Evolutionary conservation across 495 filamentous ascomycete species (phyloP).

Genomic region (Aspergillus bridgeri): DNA sequence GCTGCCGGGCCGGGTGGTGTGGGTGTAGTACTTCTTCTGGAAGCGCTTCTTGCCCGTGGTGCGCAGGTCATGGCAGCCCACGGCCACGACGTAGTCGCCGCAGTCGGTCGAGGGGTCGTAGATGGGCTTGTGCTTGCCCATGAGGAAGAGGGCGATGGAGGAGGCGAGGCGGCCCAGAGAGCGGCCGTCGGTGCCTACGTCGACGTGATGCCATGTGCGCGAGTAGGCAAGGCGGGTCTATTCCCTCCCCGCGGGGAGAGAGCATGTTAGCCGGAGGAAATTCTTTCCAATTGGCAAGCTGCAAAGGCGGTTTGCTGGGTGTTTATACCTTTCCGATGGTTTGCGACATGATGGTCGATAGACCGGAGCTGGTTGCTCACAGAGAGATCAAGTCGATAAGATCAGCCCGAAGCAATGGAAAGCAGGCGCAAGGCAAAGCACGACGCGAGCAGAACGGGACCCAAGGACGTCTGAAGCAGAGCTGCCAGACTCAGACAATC

Average conservation of each 20-base stretch:
- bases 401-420: background rate
- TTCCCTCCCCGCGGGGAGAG: background rate
- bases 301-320: too few relatives aligned
- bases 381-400: background rate
- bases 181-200: constrained; percentile 57
- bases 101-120: constrained; percentile 95
- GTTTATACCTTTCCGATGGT: constrained; percentile 46
- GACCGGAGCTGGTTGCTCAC: background rate
- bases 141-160: constrained; percentile 83
- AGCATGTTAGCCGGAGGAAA: background rate
- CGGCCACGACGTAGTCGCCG: constrained; percentile 97
- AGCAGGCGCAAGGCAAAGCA: too few relatives aligned
- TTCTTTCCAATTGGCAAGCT: background rate
- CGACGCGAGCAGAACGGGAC: too few relatives aligned
- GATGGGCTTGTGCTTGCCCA: constrained; percentile 99
- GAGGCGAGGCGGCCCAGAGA: constrained; percentile 84
- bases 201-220: constrained; percentile 85
- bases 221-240: constrained; percentile 97
- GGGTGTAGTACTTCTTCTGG: constrained; percentile 93
- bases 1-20: constrained; percentile 85
- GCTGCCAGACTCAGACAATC: background rate
- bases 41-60: constrained; percentile 87
- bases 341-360: constrained; percentile 37
- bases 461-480: background rate
- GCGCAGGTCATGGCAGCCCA: constrained; percentile 79